Base-by-base conservation (phyloP, 257 asterid species). In the Perilla frutescens region DNA sequence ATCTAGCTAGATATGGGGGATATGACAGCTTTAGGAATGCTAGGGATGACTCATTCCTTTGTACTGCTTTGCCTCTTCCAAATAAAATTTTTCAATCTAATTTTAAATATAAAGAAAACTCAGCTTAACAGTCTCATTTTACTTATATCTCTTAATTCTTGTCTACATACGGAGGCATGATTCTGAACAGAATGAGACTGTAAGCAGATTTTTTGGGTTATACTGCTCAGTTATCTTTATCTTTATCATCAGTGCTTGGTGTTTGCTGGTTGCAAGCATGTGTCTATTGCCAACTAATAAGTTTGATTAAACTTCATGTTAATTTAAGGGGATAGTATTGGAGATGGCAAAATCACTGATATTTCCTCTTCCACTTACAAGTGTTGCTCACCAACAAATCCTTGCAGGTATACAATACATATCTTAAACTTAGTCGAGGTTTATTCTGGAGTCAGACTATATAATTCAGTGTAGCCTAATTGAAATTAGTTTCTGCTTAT, bases 351-450 rank as follows among this genome's bases (percentile, higher is more conserved):
- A 88, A 82, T 84, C 91, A 15, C 81, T 83, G 34, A 77, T 80
- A 43, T 94, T 94, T 77, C 96, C 92, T 39, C 78, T 91, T 70
- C 99, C 93, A 73, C 97, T 94, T 82, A 66, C 88, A 62, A 75
- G 97, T 1, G 87, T 90, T 81, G 86, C 99, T 75, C 82, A 91
- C 88, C 99, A 94, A 85, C 99, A 88, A 84, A 89, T 94, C 62
- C 86, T 94, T 78, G 93, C 99, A 86, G 99, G 99, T 88, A 82
- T 41, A 48, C 14, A 58, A 48, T 41, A 54, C 63, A 74, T 66
- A 63, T 47, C 53, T 71, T 58, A 31, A 15, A 74, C 1, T 53
- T 56, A 36, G 14, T 70, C 39, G 62, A 44, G 62, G 31, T 70
- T 68, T n/a, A 12, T 60, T 43, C 43, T 67, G 12, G 36, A 6